Evolutionary conservation across 306 rosid genomes (phyloP).

Genomic region (Arachis stenosperma): DNA sequence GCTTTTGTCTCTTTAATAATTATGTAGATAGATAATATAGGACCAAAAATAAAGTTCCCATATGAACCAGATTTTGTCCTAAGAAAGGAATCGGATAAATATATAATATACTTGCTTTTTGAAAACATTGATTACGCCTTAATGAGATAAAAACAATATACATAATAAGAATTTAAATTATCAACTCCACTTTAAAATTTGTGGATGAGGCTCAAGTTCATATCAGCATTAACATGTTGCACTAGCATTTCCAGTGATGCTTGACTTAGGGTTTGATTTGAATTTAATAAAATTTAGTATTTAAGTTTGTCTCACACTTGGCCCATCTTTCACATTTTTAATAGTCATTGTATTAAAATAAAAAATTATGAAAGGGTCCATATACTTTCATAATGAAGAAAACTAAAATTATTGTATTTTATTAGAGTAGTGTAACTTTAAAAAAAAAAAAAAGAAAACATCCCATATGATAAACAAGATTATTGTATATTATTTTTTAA

Average conservation of each 20-base stretch:
- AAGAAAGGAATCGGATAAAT: neutral
- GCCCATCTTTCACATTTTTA: no score
- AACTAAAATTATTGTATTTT: no score
- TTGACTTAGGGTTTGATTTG: no score
- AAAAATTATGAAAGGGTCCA: no score
- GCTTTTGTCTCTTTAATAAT: neutral
- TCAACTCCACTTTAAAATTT: slow-evolving; percentile 16
- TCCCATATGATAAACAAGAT: no score
- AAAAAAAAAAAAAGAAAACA: no score
- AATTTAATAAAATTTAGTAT: no score
- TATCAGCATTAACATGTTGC: neutral
- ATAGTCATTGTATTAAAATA: no score
- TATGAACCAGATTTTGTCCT: slow-evolving; percentile 9
- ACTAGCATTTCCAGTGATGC: neutral
- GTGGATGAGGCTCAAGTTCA: neutral
- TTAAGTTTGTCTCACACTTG: no score
- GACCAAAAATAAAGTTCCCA: neutral
- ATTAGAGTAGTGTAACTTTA: no score
- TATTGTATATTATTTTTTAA: no score
- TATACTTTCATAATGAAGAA: no score
- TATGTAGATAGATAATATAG: neutral
- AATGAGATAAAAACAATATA: slow-evolving; percentile 19
- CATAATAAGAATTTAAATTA: neutral
- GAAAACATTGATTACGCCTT: slow-evolving; percentile 25
- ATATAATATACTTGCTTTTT: slow-evolving; percentile 3